Conservation (phyloP, 2,329 filamentous ascomycete genomes). For the Diaporthe capsici region DNA sequence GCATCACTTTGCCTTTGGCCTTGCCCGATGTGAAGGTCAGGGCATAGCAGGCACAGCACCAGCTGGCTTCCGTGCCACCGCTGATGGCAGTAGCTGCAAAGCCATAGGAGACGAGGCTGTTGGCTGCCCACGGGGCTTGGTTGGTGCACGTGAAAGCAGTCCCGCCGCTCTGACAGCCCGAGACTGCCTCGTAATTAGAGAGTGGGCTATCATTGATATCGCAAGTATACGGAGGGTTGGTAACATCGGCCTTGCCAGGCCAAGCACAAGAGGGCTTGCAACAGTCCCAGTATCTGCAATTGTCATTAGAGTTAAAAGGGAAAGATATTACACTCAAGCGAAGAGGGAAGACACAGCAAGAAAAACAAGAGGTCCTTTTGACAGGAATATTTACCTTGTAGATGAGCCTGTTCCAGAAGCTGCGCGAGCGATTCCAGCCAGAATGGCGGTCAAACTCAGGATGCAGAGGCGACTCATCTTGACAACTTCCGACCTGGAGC, state of each 20-base stretch:
- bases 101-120: constrained; percentile 71
- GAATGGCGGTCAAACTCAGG: neutral
- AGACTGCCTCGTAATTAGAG: constrained; percentile 60
- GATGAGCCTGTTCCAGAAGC: constrained; percentile 10
- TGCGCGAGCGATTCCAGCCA: neutral
- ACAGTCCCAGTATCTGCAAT: constrained; percentile 71
- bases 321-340: no score
- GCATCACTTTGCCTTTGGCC: constrained; percentile 72
- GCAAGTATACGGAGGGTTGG: constrained; percentile 67
- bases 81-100: constrained; percentile 73
- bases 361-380: neutral
- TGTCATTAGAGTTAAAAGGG: neutral
- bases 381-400: neutral
- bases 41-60: constrained; percentile 78
- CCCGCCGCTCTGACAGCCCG: constrained; percentile 69
- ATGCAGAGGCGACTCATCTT: neutral
- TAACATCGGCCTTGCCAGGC: constrained; percentile 69
- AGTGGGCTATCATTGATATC: constrained; percentile 68
- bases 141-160: constrained; percentile 72
- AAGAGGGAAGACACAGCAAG: no score
- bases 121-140: constrained; percentile 74
- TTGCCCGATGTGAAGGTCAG: constrained; percentile 67
- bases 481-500: neutral
- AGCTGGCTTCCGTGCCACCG: constrained; percentile 69
- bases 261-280: constrained; percentile 79